Conservation (phyloP, 139 green algal genomes). For the Micractinium conductrix region DNA sequence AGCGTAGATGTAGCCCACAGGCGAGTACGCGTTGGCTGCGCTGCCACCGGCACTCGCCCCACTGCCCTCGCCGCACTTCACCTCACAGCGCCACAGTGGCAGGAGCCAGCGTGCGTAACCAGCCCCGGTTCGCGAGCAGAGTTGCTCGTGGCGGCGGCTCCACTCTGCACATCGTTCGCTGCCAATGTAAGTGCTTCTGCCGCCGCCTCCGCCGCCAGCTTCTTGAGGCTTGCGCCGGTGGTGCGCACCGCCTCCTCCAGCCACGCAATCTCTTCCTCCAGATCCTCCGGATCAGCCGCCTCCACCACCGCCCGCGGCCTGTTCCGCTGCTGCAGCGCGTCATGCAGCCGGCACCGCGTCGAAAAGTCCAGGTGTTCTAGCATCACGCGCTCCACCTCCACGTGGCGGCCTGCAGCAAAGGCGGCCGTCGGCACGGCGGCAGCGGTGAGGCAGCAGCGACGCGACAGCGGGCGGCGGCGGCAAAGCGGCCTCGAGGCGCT, state of each 20-base stretch:
- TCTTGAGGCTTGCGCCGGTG: not conserved
- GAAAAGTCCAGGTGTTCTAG: not conserved
- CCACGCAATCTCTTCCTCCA: too few species aligned
- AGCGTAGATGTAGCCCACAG: not conserved
- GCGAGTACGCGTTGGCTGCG: not conserved
- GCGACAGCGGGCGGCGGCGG: not conserved
- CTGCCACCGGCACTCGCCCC: not conserved
- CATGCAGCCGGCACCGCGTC: not conserved
- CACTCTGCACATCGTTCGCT: too few species aligned
- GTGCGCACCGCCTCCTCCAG: too few species aligned
- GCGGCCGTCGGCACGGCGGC: not conserved
- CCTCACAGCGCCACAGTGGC: constrained; percentile 49
- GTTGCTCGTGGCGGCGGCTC: too few species aligned
- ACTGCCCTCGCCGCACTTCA: not conserved
- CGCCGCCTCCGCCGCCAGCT: not conserved
- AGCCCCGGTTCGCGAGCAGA: not conserved
- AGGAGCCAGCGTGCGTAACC: constrained; percentile 43
- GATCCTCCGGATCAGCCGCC: too few species aligned
- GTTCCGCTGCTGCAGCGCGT: not conserved
- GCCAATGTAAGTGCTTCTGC: too few species aligned
- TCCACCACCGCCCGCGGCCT: not conserved
- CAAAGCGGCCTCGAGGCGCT: too few species aligned
- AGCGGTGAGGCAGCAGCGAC: not conserved
- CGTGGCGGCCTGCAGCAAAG: not conserved
- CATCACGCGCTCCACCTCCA: not conserved